phyloP scores from a whole-genome alignment of 2,329 filamentous ascomycete species.

The Phialophora chinensis region DNA sequence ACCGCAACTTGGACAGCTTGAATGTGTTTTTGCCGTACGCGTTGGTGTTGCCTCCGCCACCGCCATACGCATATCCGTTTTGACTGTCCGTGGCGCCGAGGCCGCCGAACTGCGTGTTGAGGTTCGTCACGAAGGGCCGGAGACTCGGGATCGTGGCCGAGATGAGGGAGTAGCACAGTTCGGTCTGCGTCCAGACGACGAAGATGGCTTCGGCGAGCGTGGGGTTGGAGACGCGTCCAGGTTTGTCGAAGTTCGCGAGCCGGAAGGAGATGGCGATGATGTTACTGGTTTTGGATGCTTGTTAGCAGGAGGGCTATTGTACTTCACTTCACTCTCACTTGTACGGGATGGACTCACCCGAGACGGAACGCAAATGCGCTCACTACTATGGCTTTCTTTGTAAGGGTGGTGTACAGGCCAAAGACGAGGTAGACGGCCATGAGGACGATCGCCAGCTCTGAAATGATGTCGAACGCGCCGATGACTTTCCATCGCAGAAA shows the following conservation, averaged over 20 bases:
- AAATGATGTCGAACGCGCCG: slow-evolving; percentile 45
- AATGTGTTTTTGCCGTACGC: slow-evolving; percentile 13
- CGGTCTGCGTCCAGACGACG: slow-evolving; percentile 47
- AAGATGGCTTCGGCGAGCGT: slow-evolving; percentile 45
- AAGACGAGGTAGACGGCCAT: slow-evolving; percentile 43
- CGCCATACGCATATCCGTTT: slow-evolving; percentile 28
- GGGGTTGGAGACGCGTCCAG: slow-evolving; percentile 45
- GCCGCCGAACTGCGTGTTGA: slow-evolving; percentile 35
- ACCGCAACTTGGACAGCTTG: slow-evolving; percentile 28
- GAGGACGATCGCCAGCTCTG: slow-evolving; percentile 44
- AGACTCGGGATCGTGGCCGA: slow-evolving; percentile 48
- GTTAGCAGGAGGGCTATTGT: background rate
- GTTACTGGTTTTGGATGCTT: slow-evolving; percentile 39
- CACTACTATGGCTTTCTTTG: slow-evolving; percentile 45
- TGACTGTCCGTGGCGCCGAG: slow-evolving; percentile 17
- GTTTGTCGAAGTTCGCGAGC: slow-evolving; percentile 43
- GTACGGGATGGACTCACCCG: slow-evolving; percentile 42
- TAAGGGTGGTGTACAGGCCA: slow-evolving; percentile 44
- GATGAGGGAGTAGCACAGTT: slow-evolving; percentile 46
- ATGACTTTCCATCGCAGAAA: slow-evolving; percentile 41
- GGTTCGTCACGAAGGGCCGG: slow-evolving; percentile 44
- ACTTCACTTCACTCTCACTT: slow-evolving; percentile 13
- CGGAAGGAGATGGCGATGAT: slow-evolving; percentile 48
- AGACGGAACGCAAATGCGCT: slow-evolving; percentile 47
- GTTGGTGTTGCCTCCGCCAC: slow-evolving; percentile 2